Percentiles rank a stretch among this genome's conserved stretches.
These are phyloP conservation scores for Rhexocercosporidium sp. DNA, from an alignment of 2,329 filamentous ascomycete genomes.

Conservation along the genomic window DNA sequence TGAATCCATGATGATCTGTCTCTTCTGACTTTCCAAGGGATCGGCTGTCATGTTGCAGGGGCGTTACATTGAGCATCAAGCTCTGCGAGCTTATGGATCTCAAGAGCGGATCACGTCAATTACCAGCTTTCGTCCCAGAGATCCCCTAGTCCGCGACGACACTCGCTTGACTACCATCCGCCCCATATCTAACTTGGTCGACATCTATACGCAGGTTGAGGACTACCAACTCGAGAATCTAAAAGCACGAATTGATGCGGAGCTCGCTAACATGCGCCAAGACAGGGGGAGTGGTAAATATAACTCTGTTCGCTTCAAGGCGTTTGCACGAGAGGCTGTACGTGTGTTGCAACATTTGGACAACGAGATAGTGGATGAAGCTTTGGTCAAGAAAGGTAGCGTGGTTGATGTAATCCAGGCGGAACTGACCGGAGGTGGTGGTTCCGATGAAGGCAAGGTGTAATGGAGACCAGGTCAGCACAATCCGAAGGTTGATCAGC, in stretches of 20 bases:
- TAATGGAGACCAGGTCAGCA: no score
- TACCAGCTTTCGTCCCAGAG: slow-evolving; percentile 1
- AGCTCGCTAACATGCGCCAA: background rate
- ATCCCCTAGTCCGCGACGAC: slow-evolving; percentile 6
- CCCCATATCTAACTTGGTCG: background rate
- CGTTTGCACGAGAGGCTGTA: background rate
- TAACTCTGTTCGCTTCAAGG: background rate
- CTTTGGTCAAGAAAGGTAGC: background rate
- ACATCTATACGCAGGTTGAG: background rate
- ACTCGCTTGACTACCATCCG: background rate
- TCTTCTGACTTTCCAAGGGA: background rate
- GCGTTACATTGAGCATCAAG: slow-evolving; percentile 10
- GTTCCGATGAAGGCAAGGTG: background rate
- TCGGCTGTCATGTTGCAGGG: slow-evolving; percentile 6
- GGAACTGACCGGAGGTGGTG: background rate
- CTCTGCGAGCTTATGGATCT: background rate
- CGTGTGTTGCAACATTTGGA: background rate
- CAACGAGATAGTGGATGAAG: background rate
- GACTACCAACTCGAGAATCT: background rate
- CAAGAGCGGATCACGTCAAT: slow-evolving; percentile 8
- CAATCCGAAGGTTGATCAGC: no score
- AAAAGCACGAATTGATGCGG: background rate
- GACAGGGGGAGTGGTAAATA: background rate
- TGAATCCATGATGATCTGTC: background rate
- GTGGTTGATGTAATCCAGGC: background rate